Evolutionary conservation across 148 eudicot genomes (phyloP), one percentile per base, ranked within the genome.

Genomic region (Diospyros lotus): DNA sequence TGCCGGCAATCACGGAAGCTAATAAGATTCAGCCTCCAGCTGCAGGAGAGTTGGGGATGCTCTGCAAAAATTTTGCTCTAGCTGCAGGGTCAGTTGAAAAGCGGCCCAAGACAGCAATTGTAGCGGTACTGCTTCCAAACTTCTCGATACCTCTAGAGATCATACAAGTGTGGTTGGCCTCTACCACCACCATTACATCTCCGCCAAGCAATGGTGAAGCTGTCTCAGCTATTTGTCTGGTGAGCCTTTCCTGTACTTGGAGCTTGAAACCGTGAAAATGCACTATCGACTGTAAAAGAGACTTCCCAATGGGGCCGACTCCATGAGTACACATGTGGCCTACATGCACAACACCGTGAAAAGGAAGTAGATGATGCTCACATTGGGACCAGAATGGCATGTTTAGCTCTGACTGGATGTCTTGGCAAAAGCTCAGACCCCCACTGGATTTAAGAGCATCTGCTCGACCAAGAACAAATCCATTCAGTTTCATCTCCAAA

Each of bases 141-240:
- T 95, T 95, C 84, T 93, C 93, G 7, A 95, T 89, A 68, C 99
- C 98, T 77, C 99, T 80, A 42, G 98, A 82, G 50, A 95, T 91
- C 99, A 95, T 95, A 77, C 99, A 95, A 28, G 93, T 93, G 78
- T 95, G 99, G 69, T 81, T 91, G 58, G 98, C 96, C 76, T 95
- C 99, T 0, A 87, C 99, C 6, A 95, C 93, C 8, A 95, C 99
- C 79, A 95, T 90, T 6, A 93, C 79, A 69, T 95, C 97, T 66
- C 84, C 90, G 10, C 96, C 99, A 3, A 93, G 78, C 43, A 88
- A 44, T 5, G 89, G 85, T 8, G 97, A 93, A 68, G 87, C 86
- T 12, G 91, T 83, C 77, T 93, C 98, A 5, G 94, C 99, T 64
- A 95, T 85, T 76, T 95, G 99, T 69, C 94, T 84, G 3, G 99